Conservation (phyloP, 768 basidiomycete species). For the Collybia nuda region DNA sequence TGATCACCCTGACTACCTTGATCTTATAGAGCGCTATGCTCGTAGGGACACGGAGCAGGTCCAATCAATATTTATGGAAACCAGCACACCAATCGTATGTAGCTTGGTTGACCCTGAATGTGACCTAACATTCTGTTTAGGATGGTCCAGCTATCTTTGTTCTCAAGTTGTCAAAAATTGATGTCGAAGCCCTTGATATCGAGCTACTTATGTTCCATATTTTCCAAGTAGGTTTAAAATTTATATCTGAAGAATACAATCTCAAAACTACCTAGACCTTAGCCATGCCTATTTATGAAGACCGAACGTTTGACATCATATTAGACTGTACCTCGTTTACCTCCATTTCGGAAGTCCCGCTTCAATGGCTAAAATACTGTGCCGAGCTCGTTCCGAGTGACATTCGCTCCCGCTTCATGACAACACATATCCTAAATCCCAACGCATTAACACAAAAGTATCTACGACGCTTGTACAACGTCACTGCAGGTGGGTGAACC, state of each 20-base stretch:
- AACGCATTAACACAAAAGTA: constrained; percentile 73
- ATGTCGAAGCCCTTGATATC: constrained; percentile 78
- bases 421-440: constrained; percentile 69
- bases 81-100: constrained; percentile 45
- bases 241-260: not conserved
- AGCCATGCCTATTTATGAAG: constrained; percentile 42
- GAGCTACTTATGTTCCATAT: constrained; percentile 78
- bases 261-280: constrained; percentile 41
- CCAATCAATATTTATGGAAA: constrained; percentile 64
- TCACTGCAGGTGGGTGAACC: constrained; percentile 45
- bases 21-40: constrained; percentile 64
- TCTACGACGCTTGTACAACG: constrained; percentile 73
- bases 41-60: constrained; percentile 63
- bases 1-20: constrained; percentile 64
- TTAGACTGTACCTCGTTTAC: constrained; percentile 82
- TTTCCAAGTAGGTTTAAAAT: constrained; percentile 52
- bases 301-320: constrained; percentile 66
- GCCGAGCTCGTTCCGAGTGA: constrained; percentile 74
- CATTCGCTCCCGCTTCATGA: constrained; percentile 59
- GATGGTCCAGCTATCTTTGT: constrained; percentile 59
- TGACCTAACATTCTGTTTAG: constrained; percentile 18
- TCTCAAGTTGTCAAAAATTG: constrained; percentile 64
- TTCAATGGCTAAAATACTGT: constrained; percentile 80
- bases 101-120: not conserved
- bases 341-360: constrained; percentile 72